Evolutionary conservation across 176 grass and related monocot genomes (phyloP).

Genomic region (Dendrocalamus sinicus): DNA sequence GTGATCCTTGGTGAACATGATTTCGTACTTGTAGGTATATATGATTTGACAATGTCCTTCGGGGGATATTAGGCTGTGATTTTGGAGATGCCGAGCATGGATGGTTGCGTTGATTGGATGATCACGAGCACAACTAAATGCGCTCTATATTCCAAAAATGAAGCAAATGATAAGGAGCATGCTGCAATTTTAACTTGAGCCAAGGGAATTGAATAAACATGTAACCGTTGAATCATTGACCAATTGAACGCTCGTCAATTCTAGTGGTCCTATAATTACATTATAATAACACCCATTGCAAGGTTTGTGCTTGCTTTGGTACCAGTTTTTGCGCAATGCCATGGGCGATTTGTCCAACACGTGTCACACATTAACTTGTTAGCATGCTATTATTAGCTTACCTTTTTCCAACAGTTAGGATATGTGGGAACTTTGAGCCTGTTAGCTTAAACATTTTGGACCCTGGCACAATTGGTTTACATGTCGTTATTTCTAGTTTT

Average conservation of each 20-base stretch:
- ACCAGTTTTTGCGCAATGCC: background rate
- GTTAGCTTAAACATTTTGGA: background rate
- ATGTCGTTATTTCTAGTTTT: constrained; percentile 12
- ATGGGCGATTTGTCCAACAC: background rate
- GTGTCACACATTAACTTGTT: background rate
- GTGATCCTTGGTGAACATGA: constrained; percentile 11
- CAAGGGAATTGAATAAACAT: background rate
- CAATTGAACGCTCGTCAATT: background rate
- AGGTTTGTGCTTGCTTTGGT: constrained; percentile 8
- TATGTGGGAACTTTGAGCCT: background rate
- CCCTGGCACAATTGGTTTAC: constrained; percentile 8
- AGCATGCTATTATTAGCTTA: constrained; percentile 13
- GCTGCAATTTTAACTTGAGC: constrained; percentile 27
- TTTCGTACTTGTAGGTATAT: background rate
- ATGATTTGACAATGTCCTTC: background rate
- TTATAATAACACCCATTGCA: background rate
- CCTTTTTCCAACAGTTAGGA: constrained; percentile 1
- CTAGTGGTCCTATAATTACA: background rate
- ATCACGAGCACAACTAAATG: background rate
- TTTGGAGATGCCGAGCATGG: constrained; percentile 14
- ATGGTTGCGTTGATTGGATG: background rate
- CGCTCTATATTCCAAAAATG: background rate
- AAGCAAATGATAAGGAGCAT: constrained; percentile 10
- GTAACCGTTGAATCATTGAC: background rate
- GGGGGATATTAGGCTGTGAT: background rate